Conservation (phyloP, 306 rosid genomes). For the Fagus crenata region DNA sequence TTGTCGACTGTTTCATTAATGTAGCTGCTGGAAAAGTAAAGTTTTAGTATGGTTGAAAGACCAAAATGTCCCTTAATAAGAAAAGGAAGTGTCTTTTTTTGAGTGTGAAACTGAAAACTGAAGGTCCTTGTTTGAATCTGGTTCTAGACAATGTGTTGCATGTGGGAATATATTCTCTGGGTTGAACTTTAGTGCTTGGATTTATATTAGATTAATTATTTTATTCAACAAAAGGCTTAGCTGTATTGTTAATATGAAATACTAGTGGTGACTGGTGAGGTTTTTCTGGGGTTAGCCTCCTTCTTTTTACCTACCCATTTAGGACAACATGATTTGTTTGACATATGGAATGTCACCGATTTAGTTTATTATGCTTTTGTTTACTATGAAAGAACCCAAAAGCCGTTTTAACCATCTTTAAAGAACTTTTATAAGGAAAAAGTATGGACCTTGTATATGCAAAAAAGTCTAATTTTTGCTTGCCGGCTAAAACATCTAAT, state of each 20-base stretch:
- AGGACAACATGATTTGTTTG: neutral
- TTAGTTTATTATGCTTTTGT: neutral
- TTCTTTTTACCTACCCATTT: neutral
- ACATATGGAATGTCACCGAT: neutral
- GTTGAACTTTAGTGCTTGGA: slow-evolving; percentile 14
- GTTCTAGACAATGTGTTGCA: slow-evolving; percentile 17
- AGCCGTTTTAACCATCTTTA: no score
- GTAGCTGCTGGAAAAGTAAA: slow-evolving; percentile 42
- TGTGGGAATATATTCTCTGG: slow-evolving; percentile 21
- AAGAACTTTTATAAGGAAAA: no score
- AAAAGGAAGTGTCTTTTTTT: neutral
- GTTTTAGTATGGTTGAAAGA: slow-evolving; percentile 25
- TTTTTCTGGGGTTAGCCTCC: neutral
- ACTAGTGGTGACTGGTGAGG: neutral
- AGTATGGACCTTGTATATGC: neutral
- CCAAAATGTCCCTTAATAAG: slow-evolving; percentile 29
- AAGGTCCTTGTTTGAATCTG: slow-evolving; percentile 9
- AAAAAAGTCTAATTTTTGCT: neutral
- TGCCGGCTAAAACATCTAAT: neutral
- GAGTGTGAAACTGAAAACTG: neutral
- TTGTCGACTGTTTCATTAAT: slow-evolving; percentile 21
- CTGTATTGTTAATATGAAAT: slow-evolving; percentile 11
- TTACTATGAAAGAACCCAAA: no score
- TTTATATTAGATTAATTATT: slow-evolving; percentile 16
- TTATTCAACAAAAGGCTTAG: slow-evolving; percentile 27